These are phyloP conservation scores for Agaricus blazei DNA, from an alignment of 768 basidiomycete genomes.

Conservation along the genomic window DNA sequence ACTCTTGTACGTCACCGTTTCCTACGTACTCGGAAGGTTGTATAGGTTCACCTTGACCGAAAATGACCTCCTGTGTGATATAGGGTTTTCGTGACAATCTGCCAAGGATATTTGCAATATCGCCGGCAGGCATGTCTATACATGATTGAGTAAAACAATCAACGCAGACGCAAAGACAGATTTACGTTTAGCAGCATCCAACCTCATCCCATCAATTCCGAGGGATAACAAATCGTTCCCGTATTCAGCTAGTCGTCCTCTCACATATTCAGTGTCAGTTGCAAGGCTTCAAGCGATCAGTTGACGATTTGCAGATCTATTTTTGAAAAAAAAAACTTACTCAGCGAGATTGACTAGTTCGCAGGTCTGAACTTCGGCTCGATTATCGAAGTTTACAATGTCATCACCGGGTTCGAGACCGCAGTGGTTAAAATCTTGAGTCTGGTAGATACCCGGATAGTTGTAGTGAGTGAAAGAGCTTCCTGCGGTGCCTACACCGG, in stretches of 20 bases:
- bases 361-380: slow-evolving; percentile 54
- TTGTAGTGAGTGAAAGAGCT: slow-evolving; percentile 49
- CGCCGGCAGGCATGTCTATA: slow-evolving; percentile 47
- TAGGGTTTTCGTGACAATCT: slow-evolving; percentile 41
- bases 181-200: slow-evolving; percentile 63
- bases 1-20: slow-evolving; percentile 69
- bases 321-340: slow-evolving; percentile 24
- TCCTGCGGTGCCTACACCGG: slow-evolving; percentile 46
- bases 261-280: slow-evolving; percentile 58
- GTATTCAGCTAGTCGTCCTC: slow-evolving; percentile 47
- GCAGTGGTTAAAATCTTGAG: slow-evolving; percentile 59
- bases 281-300: slow-evolving; percentile 38
- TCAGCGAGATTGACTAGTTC: slow-evolving; percentile 48
- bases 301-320: background rate
- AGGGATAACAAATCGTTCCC: slow-evolving; percentile 57
- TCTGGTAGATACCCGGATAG: slow-evolving; percentile 45
- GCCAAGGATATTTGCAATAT: slow-evolving; percentile 49
- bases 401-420: slow-evolving; percentile 47
- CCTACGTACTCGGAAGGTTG: slow-evolving; percentile 51
- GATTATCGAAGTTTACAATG: slow-evolving; percentile 50
- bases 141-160: background rate
- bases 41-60: slow-evolving; percentile 43
- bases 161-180: background rate
- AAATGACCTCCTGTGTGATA: slow-evolving; percentile 64
- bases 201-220: slow-evolving; percentile 55